Evolutionary conservation across 2,329 filamentous ascomycete genomes (phyloP), one percentile per base, ranked within the genome.

Genomic region (Microcyclosporella mali): DNA sequence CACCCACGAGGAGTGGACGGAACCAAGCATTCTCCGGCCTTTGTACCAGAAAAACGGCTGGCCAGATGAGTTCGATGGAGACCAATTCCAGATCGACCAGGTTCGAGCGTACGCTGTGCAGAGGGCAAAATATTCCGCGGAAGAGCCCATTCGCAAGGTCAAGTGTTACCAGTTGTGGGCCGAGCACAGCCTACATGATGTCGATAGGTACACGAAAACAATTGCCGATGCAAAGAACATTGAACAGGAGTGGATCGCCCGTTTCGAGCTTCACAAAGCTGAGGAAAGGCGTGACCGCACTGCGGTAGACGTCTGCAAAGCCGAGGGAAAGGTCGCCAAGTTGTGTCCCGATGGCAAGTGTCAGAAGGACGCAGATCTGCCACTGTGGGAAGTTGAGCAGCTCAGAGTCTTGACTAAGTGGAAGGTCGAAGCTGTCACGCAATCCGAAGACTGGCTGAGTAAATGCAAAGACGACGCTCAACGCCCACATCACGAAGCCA

Each of bases 41-140:
- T 15, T 45, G 8, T 51, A 51, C 21, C 8, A 14, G 2, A 34
- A 38, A n/a, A 35, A 45, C 31, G 48, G 48, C 30, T 51, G 49
- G 49, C 48, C 48, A 9, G 32, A 45, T 28, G 33, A 40, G 18
- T 51, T 51, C 42, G 33, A 51, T 14, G 45, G 38, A 8, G 48
- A 51, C n/a, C 33, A 18, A 6, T 51, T 51, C 32, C n/a, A 42
- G n/a, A 19, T 49, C 10, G 37, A 40, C 25, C 17, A 35, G 15
- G 39, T 25, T 30, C 41, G 48, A 8, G 40, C 41, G 6, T 43
- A 48, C 27, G 16, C 15, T 32, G 45, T 18, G 2, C n/a, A 41
- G 10, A 29, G 37, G 8, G 48, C 48, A 9, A 43, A 37, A 28
- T 41, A 43, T 29, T 6, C 21, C 11, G 37, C 45, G n/a, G 33